phyloP scores from a whole-genome alignment of 192 early-diverging fungal genomes.

The Coemansia sp. region DNA sequence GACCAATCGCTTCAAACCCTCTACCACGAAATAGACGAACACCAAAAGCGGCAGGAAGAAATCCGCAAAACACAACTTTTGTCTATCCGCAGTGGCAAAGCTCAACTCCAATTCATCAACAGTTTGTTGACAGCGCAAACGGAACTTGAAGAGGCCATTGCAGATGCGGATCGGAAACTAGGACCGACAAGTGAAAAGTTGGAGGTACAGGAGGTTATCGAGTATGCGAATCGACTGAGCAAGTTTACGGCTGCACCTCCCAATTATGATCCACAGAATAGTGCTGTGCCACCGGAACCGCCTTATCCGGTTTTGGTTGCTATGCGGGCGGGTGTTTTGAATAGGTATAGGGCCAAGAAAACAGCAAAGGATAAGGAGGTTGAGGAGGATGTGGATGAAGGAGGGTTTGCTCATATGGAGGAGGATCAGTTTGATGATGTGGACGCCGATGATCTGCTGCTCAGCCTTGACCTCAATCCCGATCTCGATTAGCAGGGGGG shows the following conservation, averaged over 20 bases:
- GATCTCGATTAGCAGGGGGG: slow-evolving; percentile 21
- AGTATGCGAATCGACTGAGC: slow-evolving; percentile 48
- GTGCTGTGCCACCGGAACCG: slow-evolving; percentile 29
- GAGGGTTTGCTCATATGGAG: slow-evolving; percentile 23
- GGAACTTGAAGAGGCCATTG: slow-evolving; percentile 20
- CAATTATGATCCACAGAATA: slow-evolving; percentile 39
- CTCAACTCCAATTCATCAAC: slow-evolving; percentile 29
- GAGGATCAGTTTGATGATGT: slow-evolving; percentile 36
- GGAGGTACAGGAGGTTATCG: slow-evolving; percentile 32
- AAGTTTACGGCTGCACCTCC: slow-evolving; percentile 48
- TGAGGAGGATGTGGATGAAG: slow-evolving; percentile 20
- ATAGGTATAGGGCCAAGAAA: slow-evolving; percentile 33
- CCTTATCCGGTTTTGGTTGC: slow-evolving; percentile 47
- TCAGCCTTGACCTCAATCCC: slow-evolving; percentile 48
- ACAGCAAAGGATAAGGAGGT: neutral
- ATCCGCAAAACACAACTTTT: slow-evolving; percentile 27
- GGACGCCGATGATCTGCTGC: slow-evolving; percentile 42
- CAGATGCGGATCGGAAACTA: slow-evolving; percentile 20
- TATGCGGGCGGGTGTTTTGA: slow-evolving; percentile 43
- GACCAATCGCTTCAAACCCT: slow-evolving; percentile 32
- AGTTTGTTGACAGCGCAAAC: slow-evolving; percentile 30
- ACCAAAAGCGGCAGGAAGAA: slow-evolving; percentile 39
- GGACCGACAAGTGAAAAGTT: slow-evolving; percentile 5
- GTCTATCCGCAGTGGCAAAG: slow-evolving; percentile 28
- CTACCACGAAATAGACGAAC: slow-evolving; percentile 20